Base-by-base conservation (phyloP, 352 stramenopile genomes). In the Aphanomyces astaci region DNA sequence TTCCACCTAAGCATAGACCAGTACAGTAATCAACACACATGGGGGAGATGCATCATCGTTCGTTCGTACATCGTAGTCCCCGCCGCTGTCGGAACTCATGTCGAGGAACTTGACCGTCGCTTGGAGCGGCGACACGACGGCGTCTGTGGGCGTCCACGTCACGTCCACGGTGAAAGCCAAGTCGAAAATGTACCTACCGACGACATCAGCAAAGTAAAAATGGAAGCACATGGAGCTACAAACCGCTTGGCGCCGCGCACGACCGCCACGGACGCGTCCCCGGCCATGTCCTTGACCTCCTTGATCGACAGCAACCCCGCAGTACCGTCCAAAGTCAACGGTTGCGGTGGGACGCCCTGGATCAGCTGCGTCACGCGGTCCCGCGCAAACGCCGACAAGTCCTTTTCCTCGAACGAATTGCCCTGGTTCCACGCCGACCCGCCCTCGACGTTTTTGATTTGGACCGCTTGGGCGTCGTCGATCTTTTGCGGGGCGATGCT, bases 221-320 rank as follows among this genome's bases (percentile, higher is more conserved):
- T n/a, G n/a, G 2, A 43, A 9, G 24, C 28, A 28, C 7, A 7
- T 17, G 3, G 36, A 67, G 15, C 15, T 2, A n/a, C 46, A 7
- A 97, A 98, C 63, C 91, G 83, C 75, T 98, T 98, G 54, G 94
- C 94, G 52, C 91, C 94, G 63, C 90, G 87, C 56, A 96, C 83
- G 49, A 98, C 80, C 3, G 89, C 91, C 52, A 98, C 96, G 7
- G 87, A 97, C 17, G 90, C 94, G 67, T 98, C 92, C n/a, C 94
- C 94, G 4, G 78, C 79, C n/a, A 98, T 70, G 59, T 95, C 78
- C 27, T 87, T 85, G 5, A 97, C 78, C 31, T 87, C 74, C 1
- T 77, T 76, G 9, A 95, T 80, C 5, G 63, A 68, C 22, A 92
- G 81, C 24, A 82, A 59, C 19, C 80, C 84, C 46, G 76, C 67